Percentiles rank a stretch among this genome's conserved stretches.
phyloP scores from a whole-genome alignment of 768 basidiomycete genomes.

The Termitomyces sp. region DNA sequence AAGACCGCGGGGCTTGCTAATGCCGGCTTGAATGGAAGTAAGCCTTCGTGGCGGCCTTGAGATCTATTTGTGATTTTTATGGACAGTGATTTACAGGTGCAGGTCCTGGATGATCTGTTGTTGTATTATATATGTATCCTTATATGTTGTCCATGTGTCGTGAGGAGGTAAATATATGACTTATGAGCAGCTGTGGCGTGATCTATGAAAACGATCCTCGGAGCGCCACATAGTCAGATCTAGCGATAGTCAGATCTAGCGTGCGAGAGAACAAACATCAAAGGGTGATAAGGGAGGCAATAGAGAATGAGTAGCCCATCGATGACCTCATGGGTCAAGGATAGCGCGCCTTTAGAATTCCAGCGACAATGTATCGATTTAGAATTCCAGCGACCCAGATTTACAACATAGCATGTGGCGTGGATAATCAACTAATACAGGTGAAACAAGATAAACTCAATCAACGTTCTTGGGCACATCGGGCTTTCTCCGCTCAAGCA shows the following conservation, averaged over 20 bases:
- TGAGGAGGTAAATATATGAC: neutral
- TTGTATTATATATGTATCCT: neutral
- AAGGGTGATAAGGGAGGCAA: too few relatives aligned
- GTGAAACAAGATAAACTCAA: neutral
- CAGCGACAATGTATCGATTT: too few relatives aligned
- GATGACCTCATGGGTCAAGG: too few relatives aligned
- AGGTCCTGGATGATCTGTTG: constrained; percentile 5
- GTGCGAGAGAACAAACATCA: too few relatives aligned
- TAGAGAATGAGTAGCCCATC: too few relatives aligned
- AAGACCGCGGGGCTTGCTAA: constrained; percentile 14
- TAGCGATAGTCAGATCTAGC: too few relatives aligned
- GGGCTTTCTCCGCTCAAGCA: constrained; percentile 45
- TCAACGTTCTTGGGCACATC: constrained; percentile 25
- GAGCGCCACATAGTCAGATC: too few relatives aligned
- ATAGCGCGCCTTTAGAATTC: too few relatives aligned
- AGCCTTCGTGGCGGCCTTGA: constrained; percentile 18
- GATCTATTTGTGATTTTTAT: neutral
- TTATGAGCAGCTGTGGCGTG: neutral
- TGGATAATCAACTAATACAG: too few relatives aligned
- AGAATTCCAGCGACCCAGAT: too few relatives aligned
- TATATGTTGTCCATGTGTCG: neutral
- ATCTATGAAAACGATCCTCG: neutral
- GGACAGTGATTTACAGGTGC: neutral
- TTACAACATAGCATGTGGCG: too few relatives aligned
- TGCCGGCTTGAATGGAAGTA: neutral